phyloP scores from a whole-genome alignment of 2,329 filamentous ascomycete species.

The Dactylonectria macrodidyma region DNA sequence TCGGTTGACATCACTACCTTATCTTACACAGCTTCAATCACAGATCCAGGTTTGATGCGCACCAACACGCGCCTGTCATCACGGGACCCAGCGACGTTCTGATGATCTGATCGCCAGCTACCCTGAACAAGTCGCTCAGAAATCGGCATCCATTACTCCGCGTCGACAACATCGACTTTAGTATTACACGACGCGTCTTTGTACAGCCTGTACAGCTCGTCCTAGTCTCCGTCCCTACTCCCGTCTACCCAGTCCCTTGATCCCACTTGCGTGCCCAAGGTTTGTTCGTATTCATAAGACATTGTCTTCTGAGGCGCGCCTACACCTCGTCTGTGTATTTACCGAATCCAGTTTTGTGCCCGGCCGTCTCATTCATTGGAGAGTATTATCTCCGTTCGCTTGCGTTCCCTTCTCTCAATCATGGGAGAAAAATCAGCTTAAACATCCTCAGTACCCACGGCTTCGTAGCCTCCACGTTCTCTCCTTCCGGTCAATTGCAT shows the following conservation, averaged over 20 bases:
- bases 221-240: constrained; percentile 19
- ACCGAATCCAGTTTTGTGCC: constrained; percentile 35
- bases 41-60: not conserved
- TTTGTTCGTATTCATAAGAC: constrained; percentile 36
- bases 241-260: constrained; percentile 34
- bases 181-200: constrained; percentile 43
- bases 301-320: constrained; percentile 30
- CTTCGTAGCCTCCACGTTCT: constrained; percentile 73
- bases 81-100: not conserved
- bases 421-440: constrained; percentile 35
- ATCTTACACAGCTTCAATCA: not conserved
- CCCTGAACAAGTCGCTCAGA: not conserved
- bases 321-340: constrained; percentile 35
- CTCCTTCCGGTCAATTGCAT: constrained; percentile 71
- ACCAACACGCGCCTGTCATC: not conserved
- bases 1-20: not conserved
- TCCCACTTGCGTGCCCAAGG: constrained; percentile 33
- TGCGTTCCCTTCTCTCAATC: constrained; percentile 3
- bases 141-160: constrained; percentile 28
- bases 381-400: constrained; percentile 21
- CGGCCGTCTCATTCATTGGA: constrained; percentile 40
- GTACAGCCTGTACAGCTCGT: constrained; percentile 32
- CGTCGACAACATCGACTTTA: constrained; percentile 34
- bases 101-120: not conserved
- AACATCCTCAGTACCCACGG: constrained; percentile 70